Base-by-base conservation (phyloP, 768 basidiomycete genomes). In the Hygrophoropsis aurantiaca region DNA sequence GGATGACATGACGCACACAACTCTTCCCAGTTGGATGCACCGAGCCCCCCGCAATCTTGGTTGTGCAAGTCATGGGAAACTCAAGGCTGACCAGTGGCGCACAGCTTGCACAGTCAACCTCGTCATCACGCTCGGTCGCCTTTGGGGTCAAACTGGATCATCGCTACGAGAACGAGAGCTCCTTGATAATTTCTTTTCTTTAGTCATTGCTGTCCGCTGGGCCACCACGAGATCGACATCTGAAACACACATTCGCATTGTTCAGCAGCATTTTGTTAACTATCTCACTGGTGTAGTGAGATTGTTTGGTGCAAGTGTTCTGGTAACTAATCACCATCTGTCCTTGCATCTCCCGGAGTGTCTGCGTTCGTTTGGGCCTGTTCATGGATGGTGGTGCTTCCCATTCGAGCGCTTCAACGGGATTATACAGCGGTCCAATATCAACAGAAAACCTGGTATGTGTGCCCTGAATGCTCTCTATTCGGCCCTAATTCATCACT, bases 321-420 rank as follows among this genome's bases (percentile, higher is more conserved):
- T 75, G 15, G 50, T 49, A 1, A 64, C 69, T 0, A 71, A 73
- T 35, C 72, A 76, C 6, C 77, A 77, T 49, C 40, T 72, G 3
- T 48, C 69, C 1, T 52, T 78, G 15, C 75, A 77, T 53, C 51
- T 74, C 19, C 50, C 52, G 0, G 48, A 60, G 4, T 55, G 59
- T 18, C 49, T 77, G 3, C 46, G 46, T 4, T 15, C 42, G 1
- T 58, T 66, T 50, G 62, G 66, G 9, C 67, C 61, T 0, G 46
- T 44, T 11, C 67, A 66, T 51, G 52, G 57, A 27, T 62, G 58
- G 41, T 50, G 61, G 49, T 52, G 55, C 7, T 57, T 56, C 27
- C 57, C 59, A 11, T 71, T 64, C 36, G 60, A 72, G 41, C 52
- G 60, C 15, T 62, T 59, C 30, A 69, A 66, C 40, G 56, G 63